Base-by-base conservation (phyloP, 345 rosid genomes). In the Melaleuca alternifolia region DNA sequence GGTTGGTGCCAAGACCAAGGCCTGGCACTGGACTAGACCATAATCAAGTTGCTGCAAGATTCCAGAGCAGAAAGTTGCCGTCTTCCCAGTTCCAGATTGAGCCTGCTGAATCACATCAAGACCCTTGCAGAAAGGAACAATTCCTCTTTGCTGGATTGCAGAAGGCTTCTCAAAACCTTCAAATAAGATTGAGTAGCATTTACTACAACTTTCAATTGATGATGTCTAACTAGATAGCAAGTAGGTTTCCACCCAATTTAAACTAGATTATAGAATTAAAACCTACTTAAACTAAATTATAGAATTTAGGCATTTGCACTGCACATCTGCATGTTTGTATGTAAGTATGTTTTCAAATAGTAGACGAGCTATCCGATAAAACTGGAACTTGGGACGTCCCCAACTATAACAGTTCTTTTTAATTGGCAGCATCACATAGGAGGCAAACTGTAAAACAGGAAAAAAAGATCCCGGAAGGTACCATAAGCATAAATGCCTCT, bases 101-200 rank as follows among this genome's bases (percentile, higher is more conserved):
- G 99, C 99, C 88, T 96, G 99, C 88, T 97, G 99, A 90, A 97
- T 97, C 54, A 96, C 99, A 90, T 96, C 99, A 77, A 97, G 98
- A 76, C 98, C 99, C 91, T 95, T 97, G 91, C 96, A 93, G 90
- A 97, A 97, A 11, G 99, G 99, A 71, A 97, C 95, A 83, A 97
- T 96, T 83, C 99, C 98, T 84, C 96, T 96, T 83, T 96, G 99
- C 88, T 97, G 99, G 86, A 97, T 97, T 4, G 98, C 99, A 91
- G 99, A 97, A 30, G 99, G 98, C 93, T 97, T 97, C 94, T 97
- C 99, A 90, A 96, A 95, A 85, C 96, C 96, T 94, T 76, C 11
- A 85, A 87, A 85, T 20, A 52, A 46, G 9, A 71, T 53, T 24
- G 50, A 54, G 9, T 51, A 50, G 41, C 56, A 30, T 23, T 54